Percentiles rank a stretch among this genome's conserved stretches.
These are phyloP conservation scores for Raphanus hybrid DNA, from an alignment of 441 rosid genomes.

Conservation along the genomic window DNA sequence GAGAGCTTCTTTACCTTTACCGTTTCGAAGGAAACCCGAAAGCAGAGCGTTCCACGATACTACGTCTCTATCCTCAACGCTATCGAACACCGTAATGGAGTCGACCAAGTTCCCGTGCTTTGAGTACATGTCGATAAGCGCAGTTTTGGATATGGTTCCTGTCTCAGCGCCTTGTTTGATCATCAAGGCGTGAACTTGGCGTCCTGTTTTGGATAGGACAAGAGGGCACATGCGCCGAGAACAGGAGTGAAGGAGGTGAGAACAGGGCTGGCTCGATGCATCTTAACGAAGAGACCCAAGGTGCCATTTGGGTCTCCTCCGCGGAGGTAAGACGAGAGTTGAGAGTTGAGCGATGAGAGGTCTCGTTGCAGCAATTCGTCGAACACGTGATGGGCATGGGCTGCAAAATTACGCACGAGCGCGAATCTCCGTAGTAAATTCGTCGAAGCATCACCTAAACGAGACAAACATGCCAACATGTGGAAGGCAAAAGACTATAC, in stretches of 20 bases:
- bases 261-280: constrained; percentile 44
- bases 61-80: constrained; percentile 59
- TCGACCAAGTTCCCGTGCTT: constrained; percentile 54
- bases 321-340: constrained; percentile 55
- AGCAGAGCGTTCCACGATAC: constrained; percentile 81
- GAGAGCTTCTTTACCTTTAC: constrained; percentile 59
- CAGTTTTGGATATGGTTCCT: constrained; percentile 67
- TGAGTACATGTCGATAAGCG: constrained; percentile 73
- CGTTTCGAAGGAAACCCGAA: constrained; percentile 60
- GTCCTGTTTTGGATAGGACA: constrained; percentile 56
- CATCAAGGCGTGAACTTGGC: constrained; percentile 77
- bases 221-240: constrained; percentile 62
- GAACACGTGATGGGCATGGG: constrained; percentile 42
- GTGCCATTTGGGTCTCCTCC: constrained; percentile 48
- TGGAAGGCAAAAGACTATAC: constrained; percentile 10
- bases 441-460: background rate
- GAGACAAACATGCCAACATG: constrained; percentile 35
- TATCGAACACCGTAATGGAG: constrained; percentile 58
- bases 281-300: constrained; percentile 56
- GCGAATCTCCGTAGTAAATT: background rate
- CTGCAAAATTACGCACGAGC: background rate
- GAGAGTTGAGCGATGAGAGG: constrained; percentile 53
- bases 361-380: constrained; percentile 59
- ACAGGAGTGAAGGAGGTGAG: constrained; percentile 74
- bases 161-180: constrained; percentile 58